Evolutionary conservation across 1,284 basidiomycete species (phyloP).

Genomic region (Trametes pubescens): DNA sequence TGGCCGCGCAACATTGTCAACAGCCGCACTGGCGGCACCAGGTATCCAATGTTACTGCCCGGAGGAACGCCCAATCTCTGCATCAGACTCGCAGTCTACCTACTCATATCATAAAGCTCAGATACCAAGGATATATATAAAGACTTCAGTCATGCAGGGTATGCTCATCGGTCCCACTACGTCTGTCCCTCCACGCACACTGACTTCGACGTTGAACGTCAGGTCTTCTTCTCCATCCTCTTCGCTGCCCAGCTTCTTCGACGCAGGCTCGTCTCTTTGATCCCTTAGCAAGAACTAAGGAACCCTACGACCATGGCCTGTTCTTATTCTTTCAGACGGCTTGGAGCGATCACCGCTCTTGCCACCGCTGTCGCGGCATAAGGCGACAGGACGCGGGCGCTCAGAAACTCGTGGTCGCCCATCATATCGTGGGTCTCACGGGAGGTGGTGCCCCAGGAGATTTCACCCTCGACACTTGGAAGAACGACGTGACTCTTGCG

Average conservation of each 20-base stretch:
- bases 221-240: not conserved
- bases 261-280: not conserved
- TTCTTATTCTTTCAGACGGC: not conserved
- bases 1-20: not conserved
- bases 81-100: not conserved
- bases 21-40: not conserved
- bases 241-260: slow-evolving; percentile 4
- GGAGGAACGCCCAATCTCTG: not conserved
- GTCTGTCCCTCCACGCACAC: not conserved
- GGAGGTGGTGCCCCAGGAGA: not conserved
- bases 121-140: not conserved
- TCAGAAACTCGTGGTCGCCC: slow-evolving; percentile 20
- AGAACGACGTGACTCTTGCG: slow-evolving; percentile 63
- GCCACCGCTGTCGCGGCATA: slow-evolving; percentile 3
- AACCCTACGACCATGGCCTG: not conserved
- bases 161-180: slow-evolving; percentile 3
- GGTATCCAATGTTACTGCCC: not conserved
- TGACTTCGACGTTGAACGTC: slow-evolving; percentile 15
- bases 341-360: not conserved
- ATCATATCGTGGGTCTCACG: slow-evolving; percentile 5
- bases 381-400: slow-evolving; percentile 26
- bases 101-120: not conserved
- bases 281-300: not conserved
- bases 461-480: slow-evolving; percentile 55
- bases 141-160: not conserved